Evolutionary conservation across 495 filamentous ascomycete genomes (phyloP), one percentile per base, ranked within the genome.

Genomic region (Mycothermus thermophilus): DNA sequence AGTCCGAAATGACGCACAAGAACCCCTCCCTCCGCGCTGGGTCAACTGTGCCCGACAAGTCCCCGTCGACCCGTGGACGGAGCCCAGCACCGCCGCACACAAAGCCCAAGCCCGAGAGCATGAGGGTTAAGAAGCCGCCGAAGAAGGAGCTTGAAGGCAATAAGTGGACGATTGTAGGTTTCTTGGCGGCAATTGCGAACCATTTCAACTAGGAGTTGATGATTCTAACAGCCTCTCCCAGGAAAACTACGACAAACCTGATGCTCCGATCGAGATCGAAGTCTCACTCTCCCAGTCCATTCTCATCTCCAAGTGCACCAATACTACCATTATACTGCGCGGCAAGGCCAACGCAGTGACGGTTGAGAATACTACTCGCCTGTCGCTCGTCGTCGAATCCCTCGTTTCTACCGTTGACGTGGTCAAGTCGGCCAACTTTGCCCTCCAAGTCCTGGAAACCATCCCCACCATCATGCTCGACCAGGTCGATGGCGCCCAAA

Each of bases 261-360:
- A 60, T 10, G 64, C 73, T 1, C 72, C 82, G 28, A 62, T 94
- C 35, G 74, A 85, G 45, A 72, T 94, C 51, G 62, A 82, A 26
- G 86, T 82, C 5, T 62, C 71, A 28, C 79, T 90, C 55, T 72
- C 75, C 41, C 90, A 99, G 37, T 88, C 85, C 8, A 77, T 99
- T 44, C 77, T 96, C 47, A 87, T 99, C 58, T 77, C 78, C 46
- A 77, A 77, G 32, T 96, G 92, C 69, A 83, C 69, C 58, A 83
- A 87, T 54, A 80, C 79, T n/a, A 85, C 84, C 24, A 73, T 99
- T 48, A 79, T 86, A 44, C 63, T 99, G 45, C 74, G 69, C 37
- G 84, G 80, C 61, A 99, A 99, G 57, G 85, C 82, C 22, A 99
- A 96, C 57, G 84, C 87, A 9, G 79, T 99, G 41, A 85, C 86